Evolutionary conservation across 2,329 filamentous ascomycete species (phyloP).

Genomic region (Penicillium concentricum): DNA sequence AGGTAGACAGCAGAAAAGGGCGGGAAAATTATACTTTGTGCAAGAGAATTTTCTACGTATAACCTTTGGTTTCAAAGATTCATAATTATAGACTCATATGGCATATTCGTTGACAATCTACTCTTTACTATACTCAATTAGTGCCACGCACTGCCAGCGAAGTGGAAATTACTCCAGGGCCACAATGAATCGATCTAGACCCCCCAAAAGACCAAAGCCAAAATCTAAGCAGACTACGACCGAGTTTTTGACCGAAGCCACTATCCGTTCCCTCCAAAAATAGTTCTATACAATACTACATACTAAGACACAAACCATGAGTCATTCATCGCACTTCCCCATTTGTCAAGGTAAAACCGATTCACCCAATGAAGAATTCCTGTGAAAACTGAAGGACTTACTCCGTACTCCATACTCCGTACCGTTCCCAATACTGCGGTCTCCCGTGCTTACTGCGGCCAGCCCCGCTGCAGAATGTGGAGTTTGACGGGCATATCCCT

Average conservation of each 20-base stretch:
- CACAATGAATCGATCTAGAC: neutral
- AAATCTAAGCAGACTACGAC: neutral
- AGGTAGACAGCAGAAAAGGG: too few relatives aligned
- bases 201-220: neutral
- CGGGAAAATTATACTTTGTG: too few relatives aligned
- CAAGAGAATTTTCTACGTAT: too few relatives aligned
- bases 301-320: neutral
- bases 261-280: neutral
- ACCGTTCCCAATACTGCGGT: slow-evolving; percentile 1
- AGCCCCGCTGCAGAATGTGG: slow-evolving; percentile 11
- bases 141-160: neutral
- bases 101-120: neutral
- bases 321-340: neutral
- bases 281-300: neutral
- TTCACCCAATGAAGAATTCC: neutral
- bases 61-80: too few relatives aligned
- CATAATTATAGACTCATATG: neutral
- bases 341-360: neutral
- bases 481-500: neutral
- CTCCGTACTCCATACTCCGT: neutral
- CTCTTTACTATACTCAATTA: neutral
- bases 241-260: neutral
- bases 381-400: neutral
- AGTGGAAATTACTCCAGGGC: neutral
- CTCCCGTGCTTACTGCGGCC: slow-evolving; percentile 8